These are phyloP conservation scores for Sequoia sempervirens DNA, from an alignment of 75 land plant species.

Conservation along the genomic window DNA sequence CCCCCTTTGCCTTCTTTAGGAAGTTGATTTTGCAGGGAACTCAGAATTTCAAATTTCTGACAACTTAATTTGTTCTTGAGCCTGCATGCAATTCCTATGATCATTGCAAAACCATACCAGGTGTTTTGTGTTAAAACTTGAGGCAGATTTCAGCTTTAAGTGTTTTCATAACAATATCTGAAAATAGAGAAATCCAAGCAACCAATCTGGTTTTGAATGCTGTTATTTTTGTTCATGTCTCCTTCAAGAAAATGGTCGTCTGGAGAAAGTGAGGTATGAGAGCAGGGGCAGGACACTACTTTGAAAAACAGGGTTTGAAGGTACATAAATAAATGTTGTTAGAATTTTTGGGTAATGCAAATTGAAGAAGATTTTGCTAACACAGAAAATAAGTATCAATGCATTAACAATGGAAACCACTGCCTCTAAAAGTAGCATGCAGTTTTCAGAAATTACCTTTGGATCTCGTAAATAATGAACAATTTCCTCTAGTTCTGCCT, in stretches of 20 bases:
- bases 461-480: conserved; percentile 97
- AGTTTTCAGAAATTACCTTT: conserved; percentile 44
- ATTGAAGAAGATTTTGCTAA: background rate
- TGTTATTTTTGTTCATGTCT: background rate
- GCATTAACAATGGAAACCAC: background rate
- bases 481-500: conserved; percentile 94
- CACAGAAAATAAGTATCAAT: background rate
- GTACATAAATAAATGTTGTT: background rate
- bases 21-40: background rate
- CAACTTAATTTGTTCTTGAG: background rate
- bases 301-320: background rate
- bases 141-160: background rate
- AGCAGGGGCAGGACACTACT: background rate
- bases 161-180: background rate
- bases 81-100: background rate
- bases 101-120: background rate
- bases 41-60: background rate
- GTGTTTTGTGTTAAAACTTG: background rate
- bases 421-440: background rate
- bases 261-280: background rate
- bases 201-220: background rate
- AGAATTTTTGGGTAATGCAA: background rate
- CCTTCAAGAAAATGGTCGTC: background rate
- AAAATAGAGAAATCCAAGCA: background rate
- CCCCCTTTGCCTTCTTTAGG: background rate